These are phyloP conservation scores for Torulaspora quercuum DNA, from an alignment of 805 yeast genomes.

Conservation along the genomic window DNA sequence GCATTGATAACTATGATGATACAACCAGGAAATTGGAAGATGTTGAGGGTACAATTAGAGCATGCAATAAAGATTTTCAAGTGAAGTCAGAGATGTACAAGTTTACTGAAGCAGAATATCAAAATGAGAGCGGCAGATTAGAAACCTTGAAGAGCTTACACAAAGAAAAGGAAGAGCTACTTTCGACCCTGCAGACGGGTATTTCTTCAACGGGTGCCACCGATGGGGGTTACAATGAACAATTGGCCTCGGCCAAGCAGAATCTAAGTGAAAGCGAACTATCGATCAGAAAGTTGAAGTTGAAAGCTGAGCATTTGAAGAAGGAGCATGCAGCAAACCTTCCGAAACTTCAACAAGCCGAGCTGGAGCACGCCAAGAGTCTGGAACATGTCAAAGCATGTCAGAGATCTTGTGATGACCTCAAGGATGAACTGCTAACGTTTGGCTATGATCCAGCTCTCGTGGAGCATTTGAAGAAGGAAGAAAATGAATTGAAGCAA, in stretches of 20 bases:
- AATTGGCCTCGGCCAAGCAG: constrained; percentile 60
- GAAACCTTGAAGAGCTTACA: constrained; percentile 45
- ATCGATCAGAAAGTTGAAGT: constrained; percentile 52
- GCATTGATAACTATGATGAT: constrained; percentile 54
- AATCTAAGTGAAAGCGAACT: constrained; percentile 52
- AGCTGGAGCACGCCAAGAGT: constrained; percentile 43
- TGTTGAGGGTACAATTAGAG: constrained; percentile 34
- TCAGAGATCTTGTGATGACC: constrained; percentile 36
- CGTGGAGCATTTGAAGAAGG: constrained; percentile 43
- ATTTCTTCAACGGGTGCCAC: constrained; percentile 76
- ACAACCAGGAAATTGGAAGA: constrained; percentile 41
- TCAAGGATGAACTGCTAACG: constrained; percentile 44
- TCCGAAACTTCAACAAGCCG: constrained; percentile 52
- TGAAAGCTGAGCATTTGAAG: constrained; percentile 56
- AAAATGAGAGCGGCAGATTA: constrained; percentile 43
- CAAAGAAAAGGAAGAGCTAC: constrained; percentile 66
- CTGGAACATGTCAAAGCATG: constrained; percentile 40
- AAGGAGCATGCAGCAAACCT: constrained; percentile 47
- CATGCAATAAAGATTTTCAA: constrained; percentile 36
- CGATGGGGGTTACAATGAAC: constrained; percentile 74
- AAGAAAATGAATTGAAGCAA: constrained; percentile 44
- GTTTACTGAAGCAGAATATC: constrained; percentile 45
- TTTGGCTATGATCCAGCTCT: constrained; percentile 56
- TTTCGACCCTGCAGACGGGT: constrained; percentile 82
- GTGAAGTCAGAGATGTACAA: constrained; percentile 40